Evolutionary conservation across 1,139 yeast species (phyloP).

Genomic region (Protomyces pachydermus): DNA sequence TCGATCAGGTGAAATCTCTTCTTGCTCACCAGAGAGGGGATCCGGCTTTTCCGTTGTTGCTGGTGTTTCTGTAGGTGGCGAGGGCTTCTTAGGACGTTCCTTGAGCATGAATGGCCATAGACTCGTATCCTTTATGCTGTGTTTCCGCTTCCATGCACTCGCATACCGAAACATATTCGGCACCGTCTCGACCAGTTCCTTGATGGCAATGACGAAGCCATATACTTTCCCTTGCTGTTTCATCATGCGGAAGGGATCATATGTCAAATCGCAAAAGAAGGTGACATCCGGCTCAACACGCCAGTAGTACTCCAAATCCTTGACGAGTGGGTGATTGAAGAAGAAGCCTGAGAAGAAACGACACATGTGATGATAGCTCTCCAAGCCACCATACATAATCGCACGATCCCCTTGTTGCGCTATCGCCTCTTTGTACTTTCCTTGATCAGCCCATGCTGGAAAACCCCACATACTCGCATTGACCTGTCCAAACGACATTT

Average conservation of each 20-base stretch:
- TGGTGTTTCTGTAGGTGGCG: constrained; percentile 27
- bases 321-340: constrained; percentile 63
- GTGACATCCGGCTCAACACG: constrained; percentile 88
- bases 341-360: constrained; percentile 75
- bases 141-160: constrained; percentile 51
- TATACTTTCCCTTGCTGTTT: constrained; percentile 61
- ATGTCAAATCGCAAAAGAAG: constrained; percentile 81
- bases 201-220: constrained; percentile 73
- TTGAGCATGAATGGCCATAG: constrained; percentile 42
- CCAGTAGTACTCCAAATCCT: constrained; percentile 82
- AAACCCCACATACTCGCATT: constrained; percentile 56
- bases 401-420: constrained; percentile 72
- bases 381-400: constrained; percentile 73
- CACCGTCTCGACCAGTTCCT: constrained; percentile 70
- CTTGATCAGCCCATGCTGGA: constrained; percentile 41
- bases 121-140: constrained; percentile 49
- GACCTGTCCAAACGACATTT: constrained; percentile 61
- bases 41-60: constrained; percentile 6
- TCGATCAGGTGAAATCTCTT: constrained; percentile 31
- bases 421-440: constrained; percentile 50
- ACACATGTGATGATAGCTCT: constrained; percentile 66
- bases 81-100: constrained; percentile 35
- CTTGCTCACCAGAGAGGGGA: constrained; percentile 31
- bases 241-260: constrained; percentile 87
- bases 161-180: constrained; percentile 76